Evolutionary conservation across 306 rosid species (phyloP).

Genomic region (Cucumis hystrix): DNA sequence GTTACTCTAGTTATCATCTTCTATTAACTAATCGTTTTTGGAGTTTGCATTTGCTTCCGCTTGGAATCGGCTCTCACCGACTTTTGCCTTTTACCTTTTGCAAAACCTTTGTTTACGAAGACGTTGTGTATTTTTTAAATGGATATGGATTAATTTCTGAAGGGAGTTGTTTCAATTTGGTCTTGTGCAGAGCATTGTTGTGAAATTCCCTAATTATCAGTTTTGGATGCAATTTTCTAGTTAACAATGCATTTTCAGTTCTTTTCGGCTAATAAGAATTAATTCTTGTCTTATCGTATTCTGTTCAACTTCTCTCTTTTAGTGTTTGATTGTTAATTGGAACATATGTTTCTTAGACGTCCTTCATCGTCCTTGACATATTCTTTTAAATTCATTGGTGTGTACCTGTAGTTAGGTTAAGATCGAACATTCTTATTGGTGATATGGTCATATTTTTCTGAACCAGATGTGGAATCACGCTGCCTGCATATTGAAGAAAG

Average conservation of each 20-base stretch:
- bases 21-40: not conserved
- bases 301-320: not conserved
- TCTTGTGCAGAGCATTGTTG: not conserved
- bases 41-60: not conserved
- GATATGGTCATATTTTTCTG: constrained; percentile 5
- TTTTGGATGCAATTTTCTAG: not conserved
- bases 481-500: constrained; percentile 57
- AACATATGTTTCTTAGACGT: not conserved
- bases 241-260: not conserved
- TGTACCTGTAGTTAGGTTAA: not conserved
- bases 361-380: not conserved
- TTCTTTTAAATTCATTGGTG: not conserved
- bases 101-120: not conserved
- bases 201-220: not conserved
- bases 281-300: not conserved
- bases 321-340: not conserved
- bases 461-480: constrained; percentile 96
- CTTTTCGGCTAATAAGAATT: not conserved
- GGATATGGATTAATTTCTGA: not conserved
- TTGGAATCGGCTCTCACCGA: not conserved
- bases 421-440: not conserved
- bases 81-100: not conserved
- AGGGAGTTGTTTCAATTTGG: not conserved
- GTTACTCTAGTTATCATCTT: not conserved
- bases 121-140: not conserved